Base-by-base conservation (phyloP, 495 filamentous ascomycete species). In the Lasiosphaeris hirsuta region DNA sequence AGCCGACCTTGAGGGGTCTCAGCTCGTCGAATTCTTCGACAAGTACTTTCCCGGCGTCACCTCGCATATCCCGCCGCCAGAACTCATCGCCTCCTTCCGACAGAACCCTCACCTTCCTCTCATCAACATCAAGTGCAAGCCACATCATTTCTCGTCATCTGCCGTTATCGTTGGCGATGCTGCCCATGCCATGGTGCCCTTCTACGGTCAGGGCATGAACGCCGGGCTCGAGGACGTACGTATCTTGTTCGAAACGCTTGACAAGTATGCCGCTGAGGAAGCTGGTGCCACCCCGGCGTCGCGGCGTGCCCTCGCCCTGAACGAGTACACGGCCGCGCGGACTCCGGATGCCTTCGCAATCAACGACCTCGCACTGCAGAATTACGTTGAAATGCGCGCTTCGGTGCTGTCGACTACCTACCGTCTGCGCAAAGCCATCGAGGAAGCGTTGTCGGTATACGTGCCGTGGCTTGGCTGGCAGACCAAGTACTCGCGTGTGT, bases 181-280 rank as follows among this genome's bases (percentile, higher is more conserved):
- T 18, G 94, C 94, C 7, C 95, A 98, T 72, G 95, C 94, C 46
- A 96, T 98, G 83, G 90, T 98, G 0, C 94, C 95, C 1, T 98
- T 97, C 76, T 90, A 94, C 73, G 88, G 89, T 17, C 88, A 97
- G 65, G 87, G 90, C 46, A 89, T 95, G 77, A 92, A 98, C 69
- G 84, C 94, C 15, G 86, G 90, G 1, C 81, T 98, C 54, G 87
- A 94, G 70, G 86, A 96, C 68, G 84, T 94, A 35, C 78, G 86
- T n/a, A 81, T 92, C 40, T 81, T 97, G 10, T 89, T 96, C 65
- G 78, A 86, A 41, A 63, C 80, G 19, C 80, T 93, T 33, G 88
- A 93, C 64, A 77, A 82, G 58, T 80, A 92, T 56, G 78, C 66
- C 1, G 41, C 51, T 1, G 47, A 61, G 37, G 73, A 75, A 49